Base-by-base conservation (phyloP, 202 grass and related monocot genomes). In the Thinopyrum obtusiflorum region DNA sequence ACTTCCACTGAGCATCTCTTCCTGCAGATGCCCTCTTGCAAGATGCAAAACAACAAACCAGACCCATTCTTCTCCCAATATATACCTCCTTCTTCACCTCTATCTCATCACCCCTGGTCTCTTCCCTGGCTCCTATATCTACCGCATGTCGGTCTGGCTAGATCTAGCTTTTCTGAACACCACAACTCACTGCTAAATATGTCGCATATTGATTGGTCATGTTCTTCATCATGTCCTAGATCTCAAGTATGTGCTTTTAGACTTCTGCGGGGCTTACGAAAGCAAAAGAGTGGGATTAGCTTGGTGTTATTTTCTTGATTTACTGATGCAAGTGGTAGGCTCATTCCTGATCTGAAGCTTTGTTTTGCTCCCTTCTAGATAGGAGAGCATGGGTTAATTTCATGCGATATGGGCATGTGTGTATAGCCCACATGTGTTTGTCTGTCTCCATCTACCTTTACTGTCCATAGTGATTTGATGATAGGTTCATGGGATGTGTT, bases 401-500 rank as follows among this genome's bases (percentile, higher is more conserved):
- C 68, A 83, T 83, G 68, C 55, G 55, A 74, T 74, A 83, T 83
- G 55, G 81, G 80, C 80, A 60, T 61, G 49, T 23, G 51, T 72
- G 66, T 51, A 40, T 40, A 72, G 49, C 67, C 67, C 65, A 82
- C 81, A 46, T 63, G 81, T 74, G 25, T 49, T 14, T 83, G 55
- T 83, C 35, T 46, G 67, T 74, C 68, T 64, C 67, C 81, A 83
- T 83, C 68, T 74, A 55, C 25, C 68, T 63, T 74, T 63, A 63
- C 33, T 61, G 7, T 21, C 53, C 49, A 53, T 59, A 21, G 7
- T 59, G 81, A 61, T 83, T 83, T 61, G 23, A 61, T 83, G 55
- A 73, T 28, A 83, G 15, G 53, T 83, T 73, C 68, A 62, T 83
- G 55, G 39, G 49, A 83, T 37, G 59, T 15, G 25, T 53, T 53